Evolutionary conservation across 768 basidiomycete genomes (phyloP).

Genomic region (Xerocomus spinulosus): DNA sequence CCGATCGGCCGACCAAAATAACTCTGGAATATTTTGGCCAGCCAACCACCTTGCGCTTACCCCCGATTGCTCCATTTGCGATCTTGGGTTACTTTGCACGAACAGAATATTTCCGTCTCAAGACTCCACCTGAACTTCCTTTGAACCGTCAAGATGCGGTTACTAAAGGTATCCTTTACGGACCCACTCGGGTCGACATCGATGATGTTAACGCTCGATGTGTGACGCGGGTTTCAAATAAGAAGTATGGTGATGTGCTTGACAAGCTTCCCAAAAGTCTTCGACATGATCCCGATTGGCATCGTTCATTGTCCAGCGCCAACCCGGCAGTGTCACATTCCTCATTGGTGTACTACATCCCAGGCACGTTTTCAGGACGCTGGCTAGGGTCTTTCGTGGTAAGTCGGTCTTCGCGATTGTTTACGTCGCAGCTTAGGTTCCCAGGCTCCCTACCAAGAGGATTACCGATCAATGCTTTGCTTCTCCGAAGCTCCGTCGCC

Average conservation of each 20-base stretch:
- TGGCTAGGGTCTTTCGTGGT: conserved; percentile 52
- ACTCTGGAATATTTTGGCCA: conserved; percentile 43
- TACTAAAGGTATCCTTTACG: conserved; percentile 26
- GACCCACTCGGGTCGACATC: conserved; percentile 47
- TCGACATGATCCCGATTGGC: conserved; percentile 31
- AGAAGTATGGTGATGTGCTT: conserved; percentile 17
- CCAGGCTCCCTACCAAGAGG: conserved; percentile 39
- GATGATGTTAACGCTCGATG: conserved; percentile 40
- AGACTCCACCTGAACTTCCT: conserved; percentile 40
- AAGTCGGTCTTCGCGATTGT: conserved; percentile 11
- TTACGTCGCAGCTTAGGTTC: conserved; percentile 2
- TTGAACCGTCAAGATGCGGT: conserved; percentile 34
- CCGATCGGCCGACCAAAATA: conserved; percentile 27
- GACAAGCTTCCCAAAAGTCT: conserved; percentile 24
- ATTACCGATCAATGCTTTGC: conserved; percentile 36
- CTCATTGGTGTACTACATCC: conserved; percentile 31
- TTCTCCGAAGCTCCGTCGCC: conserved; percentile 31
- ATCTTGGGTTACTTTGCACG: conserved; percentile 46
- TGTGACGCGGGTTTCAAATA: conserved; percentile 34
- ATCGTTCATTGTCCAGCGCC: conserved; percentile 17
- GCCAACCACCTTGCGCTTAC: conserved; percentile 31
- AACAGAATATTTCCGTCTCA: conserved; percentile 32
- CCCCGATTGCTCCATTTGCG: conserved; percentile 44
- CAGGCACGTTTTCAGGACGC: conserved; percentile 42
- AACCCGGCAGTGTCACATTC: conserved; percentile 1